A percentile compares a stretch with the other conserved stretches of the same genome.
These are phyloP conservation scores for Ascochyta pisi DNA, from an alignment of 2,329 filamentous ascomycete species.

Conservation along the genomic window DNA sequence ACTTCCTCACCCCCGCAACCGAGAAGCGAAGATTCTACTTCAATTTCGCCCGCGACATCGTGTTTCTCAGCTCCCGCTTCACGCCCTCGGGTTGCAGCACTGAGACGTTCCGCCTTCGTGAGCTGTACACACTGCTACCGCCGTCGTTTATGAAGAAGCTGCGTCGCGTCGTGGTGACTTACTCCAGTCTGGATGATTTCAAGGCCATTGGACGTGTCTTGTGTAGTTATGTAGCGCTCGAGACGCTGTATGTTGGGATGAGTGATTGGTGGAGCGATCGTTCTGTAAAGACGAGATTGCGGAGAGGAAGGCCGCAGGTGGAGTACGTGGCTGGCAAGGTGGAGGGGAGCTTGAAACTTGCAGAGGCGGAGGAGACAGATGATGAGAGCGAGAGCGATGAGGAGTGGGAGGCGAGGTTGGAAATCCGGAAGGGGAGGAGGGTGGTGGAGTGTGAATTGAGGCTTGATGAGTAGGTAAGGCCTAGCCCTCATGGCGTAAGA, in stretches of 20 bases:
- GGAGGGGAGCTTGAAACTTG: not conserved
- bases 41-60: slow-evolving; percentile 17
- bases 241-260: too few relatives aligned
- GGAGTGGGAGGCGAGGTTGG: not conserved
- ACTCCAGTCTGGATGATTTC: not conserved
- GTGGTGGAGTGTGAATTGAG: slow-evolving; percentile 2
- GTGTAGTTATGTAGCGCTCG: slow-evolving; percentile 11
- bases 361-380: not conserved
- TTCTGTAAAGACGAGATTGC: not conserved
- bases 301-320: not conserved
- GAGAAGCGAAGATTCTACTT: slow-evolving; percentile 14
- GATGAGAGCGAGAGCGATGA: not conserved
- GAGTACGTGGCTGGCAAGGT: not conserved
- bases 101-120: slow-evolving; percentile 17
- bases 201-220: slow-evolving; percentile 13
- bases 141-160: not conserved
- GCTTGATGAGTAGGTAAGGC: not conserved
- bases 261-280: slow-evolving; percentile 12
- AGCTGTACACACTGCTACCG: not conserved
- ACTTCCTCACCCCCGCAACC: not conserved
- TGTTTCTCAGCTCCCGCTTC: slow-evolving; percentile 25
- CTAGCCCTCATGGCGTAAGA: not conserved
- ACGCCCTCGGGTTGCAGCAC: not conserved
- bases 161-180: not conserved
- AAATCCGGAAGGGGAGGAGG: not conserved